These are phyloP conservation scores for Diaporthe destruens DNA, from an alignment of 2,329 filamentous ascomycete species.

Conservation along the genomic window DNA sequence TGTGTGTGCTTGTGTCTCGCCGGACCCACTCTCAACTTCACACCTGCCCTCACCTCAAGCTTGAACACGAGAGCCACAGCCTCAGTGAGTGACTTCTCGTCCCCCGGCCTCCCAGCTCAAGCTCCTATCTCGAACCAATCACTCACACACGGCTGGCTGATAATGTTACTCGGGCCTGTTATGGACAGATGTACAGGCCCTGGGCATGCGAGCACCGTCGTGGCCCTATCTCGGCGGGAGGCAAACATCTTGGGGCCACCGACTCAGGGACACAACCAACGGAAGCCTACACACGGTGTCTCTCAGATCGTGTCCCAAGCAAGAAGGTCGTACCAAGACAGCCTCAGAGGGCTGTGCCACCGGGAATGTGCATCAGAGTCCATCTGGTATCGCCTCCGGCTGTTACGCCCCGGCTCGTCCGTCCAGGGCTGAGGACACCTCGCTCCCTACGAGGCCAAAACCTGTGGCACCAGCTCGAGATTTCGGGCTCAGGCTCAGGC, in stretches of 20 bases:
- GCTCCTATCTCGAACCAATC: not conserved
- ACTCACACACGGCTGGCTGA: not conserved
- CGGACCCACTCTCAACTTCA: conserved; percentile 22
- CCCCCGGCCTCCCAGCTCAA: not conserved
- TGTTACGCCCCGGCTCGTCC: not conserved
- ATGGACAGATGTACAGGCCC: not conserved
- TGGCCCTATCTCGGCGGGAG: not conserved
- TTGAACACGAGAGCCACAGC: not conserved
- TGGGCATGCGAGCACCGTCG: conserved; percentile 2
- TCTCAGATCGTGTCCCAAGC: conserved; percentile 12
- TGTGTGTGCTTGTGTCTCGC: not conserved
- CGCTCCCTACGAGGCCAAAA: conserved; percentile 4
- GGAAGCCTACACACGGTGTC: not conserved
- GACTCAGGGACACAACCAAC: conserved; percentile 12
- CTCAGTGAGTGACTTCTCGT: conserved; percentile 11
- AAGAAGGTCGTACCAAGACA: not conserved
- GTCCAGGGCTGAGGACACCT: not conserved
- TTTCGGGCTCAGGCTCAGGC: too few species aligned
- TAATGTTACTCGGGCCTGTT: conserved; percentile 4
- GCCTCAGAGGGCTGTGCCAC: not conserved
- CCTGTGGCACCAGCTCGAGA: conserved; percentile 15
- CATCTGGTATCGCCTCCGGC: conserved; percentile 4
- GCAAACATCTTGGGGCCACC: conserved; percentile 13
- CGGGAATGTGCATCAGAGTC: not conserved
- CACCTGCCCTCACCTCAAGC: not conserved